Evolutionary conservation across 805 yeast species (phyloP).

Genomic region (Lipomyces yamadae): DNA sequence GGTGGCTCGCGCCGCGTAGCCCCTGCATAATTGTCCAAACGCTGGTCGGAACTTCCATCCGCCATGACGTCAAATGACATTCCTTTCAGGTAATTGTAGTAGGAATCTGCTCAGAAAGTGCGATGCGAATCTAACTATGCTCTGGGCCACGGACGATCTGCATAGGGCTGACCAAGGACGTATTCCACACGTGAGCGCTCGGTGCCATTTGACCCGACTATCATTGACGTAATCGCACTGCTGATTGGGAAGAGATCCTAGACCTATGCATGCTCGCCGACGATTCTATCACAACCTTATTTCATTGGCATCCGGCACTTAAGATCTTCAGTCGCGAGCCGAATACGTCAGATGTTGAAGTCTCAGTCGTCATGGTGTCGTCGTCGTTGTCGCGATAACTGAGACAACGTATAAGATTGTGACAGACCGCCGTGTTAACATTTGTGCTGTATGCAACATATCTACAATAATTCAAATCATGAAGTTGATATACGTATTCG

Average conservation of each 20-base stretch:
- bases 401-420: background rate
- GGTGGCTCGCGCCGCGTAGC: background rate
- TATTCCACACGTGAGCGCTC: conserved; percentile 3
- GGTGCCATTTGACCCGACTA: background rate
- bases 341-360: conserved; percentile 6
- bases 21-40: background rate
- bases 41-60: background rate
- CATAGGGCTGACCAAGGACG: conserved; percentile 3
- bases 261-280: background rate
- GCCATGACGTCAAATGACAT: background rate
- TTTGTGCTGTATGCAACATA: background rate
- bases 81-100: background rate
- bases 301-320: background rate
- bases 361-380: conserved; percentile 5
- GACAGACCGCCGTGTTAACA: background rate
- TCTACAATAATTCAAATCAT: background rate
- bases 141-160: conserved; percentile 4
- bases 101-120: background rate
- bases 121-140: background rate
- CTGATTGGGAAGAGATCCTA: background rate
- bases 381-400: background rate
- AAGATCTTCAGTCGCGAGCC: background rate
- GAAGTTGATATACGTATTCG: conserved; percentile 6
- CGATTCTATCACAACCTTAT: conserved; percentile 9
- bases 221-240: conserved; percentile 6